phyloP scores from a whole-genome alignment of 805 yeast species.

The Starmera dryadoides region DNA sequence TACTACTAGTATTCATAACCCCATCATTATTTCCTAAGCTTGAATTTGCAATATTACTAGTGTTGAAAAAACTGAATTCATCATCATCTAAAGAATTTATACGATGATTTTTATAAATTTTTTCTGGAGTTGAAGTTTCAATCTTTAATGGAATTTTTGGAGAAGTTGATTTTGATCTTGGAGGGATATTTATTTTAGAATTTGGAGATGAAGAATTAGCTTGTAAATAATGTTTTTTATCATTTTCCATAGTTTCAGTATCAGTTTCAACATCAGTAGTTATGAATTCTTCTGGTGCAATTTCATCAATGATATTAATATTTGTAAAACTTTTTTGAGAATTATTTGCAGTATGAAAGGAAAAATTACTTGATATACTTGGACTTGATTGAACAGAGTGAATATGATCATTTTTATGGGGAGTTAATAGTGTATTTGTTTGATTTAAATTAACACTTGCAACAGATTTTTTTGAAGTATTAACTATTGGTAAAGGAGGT shows the following conservation, averaged over 20 bases:
- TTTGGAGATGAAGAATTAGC: slow-evolving; percentile 15
- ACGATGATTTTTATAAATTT: too few relatives aligned
- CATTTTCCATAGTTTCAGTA: too few relatives aligned
- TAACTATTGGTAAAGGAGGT: too few relatives aligned
- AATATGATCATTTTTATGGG: background rate
- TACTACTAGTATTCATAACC: slow-evolving; percentile 1
- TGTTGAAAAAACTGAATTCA: slow-evolving; percentile 18
- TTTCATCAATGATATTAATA: background rate
- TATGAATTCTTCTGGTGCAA: too few relatives aligned
- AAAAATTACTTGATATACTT: background rate
- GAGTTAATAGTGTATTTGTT: background rate
- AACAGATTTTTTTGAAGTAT: too few relatives aligned
- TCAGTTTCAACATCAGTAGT: background rate
- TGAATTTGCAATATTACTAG: slow-evolving; percentile 9
- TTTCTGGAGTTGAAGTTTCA: slow-evolving; percentile 10
- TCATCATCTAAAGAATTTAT: slow-evolving; percentile 3
- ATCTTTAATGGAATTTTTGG: slow-evolving; percentile 5
- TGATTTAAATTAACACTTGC: background rate
- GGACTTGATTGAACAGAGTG: background rate
- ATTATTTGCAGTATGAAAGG: slow-evolving; percentile 1
- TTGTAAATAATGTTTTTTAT: too few relatives aligned
- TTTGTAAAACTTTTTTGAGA: background rate
- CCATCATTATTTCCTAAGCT: too few relatives aligned
- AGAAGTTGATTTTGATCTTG: slow-evolving; percentile 2
- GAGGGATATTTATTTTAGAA: slow-evolving; percentile 4